Evolutionary conservation across 2,329 filamentous ascomycete species (phyloP).

Genomic region (Ophiostoma piceae): DNA sequence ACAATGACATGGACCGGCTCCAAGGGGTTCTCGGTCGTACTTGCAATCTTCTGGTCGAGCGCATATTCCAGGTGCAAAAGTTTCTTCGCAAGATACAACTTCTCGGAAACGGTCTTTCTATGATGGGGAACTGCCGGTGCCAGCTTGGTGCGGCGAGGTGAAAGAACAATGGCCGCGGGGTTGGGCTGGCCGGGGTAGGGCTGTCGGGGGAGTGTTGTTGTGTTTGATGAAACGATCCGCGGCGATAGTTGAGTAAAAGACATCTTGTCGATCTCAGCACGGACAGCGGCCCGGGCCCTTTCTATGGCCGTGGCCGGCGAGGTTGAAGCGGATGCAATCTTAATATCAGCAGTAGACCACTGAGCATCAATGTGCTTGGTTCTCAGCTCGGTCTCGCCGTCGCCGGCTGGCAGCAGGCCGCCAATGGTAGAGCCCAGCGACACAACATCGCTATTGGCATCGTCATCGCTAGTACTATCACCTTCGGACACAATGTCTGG

Average conservation of each 20-base stretch:
- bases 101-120: constrained; percentile 18
- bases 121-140: not conserved
- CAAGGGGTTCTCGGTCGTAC: not conserved
- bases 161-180: not conserved
- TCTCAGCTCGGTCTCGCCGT: not conserved
- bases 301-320: constrained; percentile 15
- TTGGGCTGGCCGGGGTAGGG: constrained; percentile 9
- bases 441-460: not conserved
- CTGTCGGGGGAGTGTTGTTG: not conserved
- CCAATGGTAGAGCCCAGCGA: not conserved
- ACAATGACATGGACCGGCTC: constrained; percentile 60
- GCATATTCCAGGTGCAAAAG: constrained; percentile 25
- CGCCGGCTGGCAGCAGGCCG: not conserved
- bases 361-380: not conserved
- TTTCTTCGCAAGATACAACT: constrained; percentile 22
- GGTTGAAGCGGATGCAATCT: constrained; percentile 20
- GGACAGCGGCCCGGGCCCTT: not conserved
- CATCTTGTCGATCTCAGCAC: not conserved
- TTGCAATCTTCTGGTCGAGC: constrained; percentile 19
- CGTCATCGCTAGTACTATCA: constrained; percentile 4
- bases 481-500: constrained; percentile 18
- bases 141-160: not conserved
- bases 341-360: constrained; percentile 8
- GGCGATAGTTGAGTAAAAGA: not conserved
- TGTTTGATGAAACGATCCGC: not conserved